Evolutionary conservation across 1,139 yeast species (phyloP), one percentile per base, ranked within the genome.

Genomic region (Pichia sp.): DNA sequence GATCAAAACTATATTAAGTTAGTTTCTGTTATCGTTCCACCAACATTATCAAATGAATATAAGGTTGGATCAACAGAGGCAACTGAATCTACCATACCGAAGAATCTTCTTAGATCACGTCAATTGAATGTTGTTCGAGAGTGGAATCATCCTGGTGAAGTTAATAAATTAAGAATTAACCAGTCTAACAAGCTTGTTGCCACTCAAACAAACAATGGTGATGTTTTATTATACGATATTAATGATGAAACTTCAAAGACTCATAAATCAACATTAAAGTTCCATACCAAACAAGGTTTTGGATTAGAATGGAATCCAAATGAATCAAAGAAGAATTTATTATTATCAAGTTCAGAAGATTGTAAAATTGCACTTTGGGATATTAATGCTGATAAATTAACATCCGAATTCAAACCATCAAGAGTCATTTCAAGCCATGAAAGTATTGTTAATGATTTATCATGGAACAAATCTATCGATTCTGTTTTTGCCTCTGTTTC

Each of bases 341-440:
- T 86, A 42, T 67, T 86, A 30, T 77, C 90, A 2, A 89, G 89
- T 4, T 76, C 87, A 3, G 81, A 79, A 53, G 95, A 86, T 61
- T 65, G 76, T 4, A 76, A 77, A 34, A 76, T 88, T 46, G 85
- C 88, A 0, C 64, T 83, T 28, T 88, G 96, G 96, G 85, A 85
- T 56, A 73, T 46, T 2, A 61, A 69, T 2, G 36, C 28, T 12
- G 64, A 72, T 1, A 44, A 37, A 18, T 20, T 48, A 12, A 43
- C 46, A 7, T 38, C 38, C 14, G 45, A 51, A 8, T 37, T 46
- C 4, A 50, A 54, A 38, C 85, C 85, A 14, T 57, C 67, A 14
- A 72, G 67, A 52, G 62, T 68, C 5, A 75, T 74, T 59, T 68
- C 70, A 45, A 61, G 73, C 10, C 85, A 81, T 60, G 56, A 62